A percentile compares a stretch with the other conserved stretches of the same genome.
Conservation (phyloP, 768 basidiomycete genomes). For the Tricholoma matsutake region DNA sequence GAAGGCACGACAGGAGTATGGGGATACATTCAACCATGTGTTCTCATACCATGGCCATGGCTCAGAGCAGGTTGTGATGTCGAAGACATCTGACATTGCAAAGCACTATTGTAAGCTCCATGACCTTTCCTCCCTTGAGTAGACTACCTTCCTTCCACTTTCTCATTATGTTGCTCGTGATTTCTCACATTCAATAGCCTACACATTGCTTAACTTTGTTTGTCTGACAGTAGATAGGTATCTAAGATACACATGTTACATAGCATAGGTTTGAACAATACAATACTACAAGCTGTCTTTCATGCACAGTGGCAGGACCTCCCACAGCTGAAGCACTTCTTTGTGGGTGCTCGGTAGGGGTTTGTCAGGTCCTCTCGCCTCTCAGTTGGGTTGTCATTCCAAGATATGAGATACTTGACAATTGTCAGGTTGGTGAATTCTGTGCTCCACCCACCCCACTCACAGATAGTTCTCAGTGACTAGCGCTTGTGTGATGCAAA, state of each 20-base stretch:
- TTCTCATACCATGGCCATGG: not conserved
- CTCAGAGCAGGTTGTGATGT: not conserved
- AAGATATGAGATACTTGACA: constrained; percentile 40
- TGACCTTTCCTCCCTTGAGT: not conserved
- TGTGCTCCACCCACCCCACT: constrained; percentile 45
- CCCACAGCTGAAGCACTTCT: constrained; percentile 27
- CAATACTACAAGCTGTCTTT: not conserved
- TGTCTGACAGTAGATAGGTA: not conserved
- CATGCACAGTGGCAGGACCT: constrained; percentile 30
- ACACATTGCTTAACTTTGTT: not conserved
- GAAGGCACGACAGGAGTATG: constrained; percentile 1
- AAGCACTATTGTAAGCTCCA: not conserved
- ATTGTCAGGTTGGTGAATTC: constrained; percentile 38
- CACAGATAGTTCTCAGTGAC: constrained; percentile 36
- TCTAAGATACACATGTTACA: not conserved
- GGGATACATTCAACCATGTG: not conserved
- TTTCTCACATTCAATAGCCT: not conserved
- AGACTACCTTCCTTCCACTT: too few relatives aligned
- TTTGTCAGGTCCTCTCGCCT: constrained; percentile 36
- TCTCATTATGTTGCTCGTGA: not conserved
- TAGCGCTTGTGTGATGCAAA: constrained; percentile 29
- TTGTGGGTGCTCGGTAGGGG: constrained; percentile 19
- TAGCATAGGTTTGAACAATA: not conserved
- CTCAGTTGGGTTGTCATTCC: constrained; percentile 34
- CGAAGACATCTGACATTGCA: not conserved